These are phyloP conservation scores for Kodamaea fukazawae DNA, from an alignment of 805 yeast genomes.

Conservation along the genomic window DNA sequence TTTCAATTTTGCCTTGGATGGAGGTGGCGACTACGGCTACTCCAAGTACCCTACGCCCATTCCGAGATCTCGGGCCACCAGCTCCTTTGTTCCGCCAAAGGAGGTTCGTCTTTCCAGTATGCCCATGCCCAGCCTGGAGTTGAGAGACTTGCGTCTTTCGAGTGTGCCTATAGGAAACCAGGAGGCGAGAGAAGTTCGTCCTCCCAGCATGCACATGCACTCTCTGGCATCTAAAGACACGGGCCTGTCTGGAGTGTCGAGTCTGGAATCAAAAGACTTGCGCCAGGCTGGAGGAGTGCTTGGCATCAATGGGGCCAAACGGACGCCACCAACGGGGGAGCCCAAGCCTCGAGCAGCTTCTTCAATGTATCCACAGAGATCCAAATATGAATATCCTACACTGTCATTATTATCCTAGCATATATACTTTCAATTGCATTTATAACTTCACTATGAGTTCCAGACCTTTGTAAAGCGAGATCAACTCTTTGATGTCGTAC, in stretches of 20 bases:
- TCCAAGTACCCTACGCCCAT: slow-evolving; percentile 7
- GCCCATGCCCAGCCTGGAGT: too few species aligned
- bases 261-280: too few species aligned
- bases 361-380: background rate
- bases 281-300: too few species aligned
- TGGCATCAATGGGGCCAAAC: too few species aligned
- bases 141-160: too few species aligned
- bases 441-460: slow-evolving; percentile 38
- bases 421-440: background rate
- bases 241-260: too few species aligned
- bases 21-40: slow-evolving; percentile 19
- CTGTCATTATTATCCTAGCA: slow-evolving; percentile 2
- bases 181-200: too few species aligned
- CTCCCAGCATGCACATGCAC: too few species aligned
- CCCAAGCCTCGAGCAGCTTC: slow-evolving; percentile 3
- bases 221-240: too few species aligned
- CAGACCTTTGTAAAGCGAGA: slow-evolving; percentile 27
- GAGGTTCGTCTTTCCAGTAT: background rate
- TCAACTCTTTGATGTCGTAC: slow-evolving; percentile 60
- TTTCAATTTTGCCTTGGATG: slow-evolving; percentile 26
- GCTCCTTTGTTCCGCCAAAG: background rate
- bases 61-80: background rate
- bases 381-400: background rate
- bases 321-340: too few species aligned
- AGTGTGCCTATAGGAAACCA: too few species aligned